phyloP scores from a whole-genome alignment of 768 basidiomycete species.

The Russula compacta region DNA sequence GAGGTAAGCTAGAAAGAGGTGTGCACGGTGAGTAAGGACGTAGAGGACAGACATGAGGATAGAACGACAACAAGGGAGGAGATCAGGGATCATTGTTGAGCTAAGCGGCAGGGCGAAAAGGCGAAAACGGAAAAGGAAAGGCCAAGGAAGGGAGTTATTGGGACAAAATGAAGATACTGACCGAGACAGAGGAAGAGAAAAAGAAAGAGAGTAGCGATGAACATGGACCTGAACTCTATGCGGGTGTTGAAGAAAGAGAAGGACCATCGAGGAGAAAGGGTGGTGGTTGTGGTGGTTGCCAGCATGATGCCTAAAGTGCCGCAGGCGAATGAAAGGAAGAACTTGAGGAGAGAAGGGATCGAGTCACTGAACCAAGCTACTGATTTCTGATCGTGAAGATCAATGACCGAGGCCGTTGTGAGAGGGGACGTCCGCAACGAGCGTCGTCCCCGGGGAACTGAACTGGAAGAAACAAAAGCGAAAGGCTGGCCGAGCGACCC shows the following conservation, averaged over 20 bases:
- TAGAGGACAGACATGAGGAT: slow-evolving; percentile 6
- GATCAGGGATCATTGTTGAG: neutral
- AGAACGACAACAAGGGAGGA: neutral
- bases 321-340: slow-evolving; percentile 8
- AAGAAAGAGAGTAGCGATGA: slow-evolving; percentile 59
- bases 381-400: slow-evolving; percentile 8
- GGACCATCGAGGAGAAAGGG: slow-evolving; percentile 37
- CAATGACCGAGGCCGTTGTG: slow-evolving; percentile 7
- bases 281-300: neutral
- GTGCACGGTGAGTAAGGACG: slow-evolving; percentile 19
- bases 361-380: neutral
- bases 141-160: neutral
- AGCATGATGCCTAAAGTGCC: slow-evolving; percentile 10
- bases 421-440: slow-evolving; percentile 6
- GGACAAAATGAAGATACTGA: slow-evolving; percentile 30
- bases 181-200: slow-evolving; percentile 66
- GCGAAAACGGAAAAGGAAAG: slow-evolving; percentile 10
- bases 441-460: slow-evolving; percentile 6
- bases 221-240: slow-evolving; percentile 59
- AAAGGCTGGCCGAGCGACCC: too few species aligned
- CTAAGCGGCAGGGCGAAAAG: neutral
- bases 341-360: neutral
- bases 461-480: neutral
- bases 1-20: slow-evolving; percentile 62
- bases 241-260: slow-evolving; percentile 40